A percentile compares a stretch with the other conserved stretches of the same genome.
Conservation (phyloP, 164 flowering plant species). For the Pachysandra terminalis region DNA sequence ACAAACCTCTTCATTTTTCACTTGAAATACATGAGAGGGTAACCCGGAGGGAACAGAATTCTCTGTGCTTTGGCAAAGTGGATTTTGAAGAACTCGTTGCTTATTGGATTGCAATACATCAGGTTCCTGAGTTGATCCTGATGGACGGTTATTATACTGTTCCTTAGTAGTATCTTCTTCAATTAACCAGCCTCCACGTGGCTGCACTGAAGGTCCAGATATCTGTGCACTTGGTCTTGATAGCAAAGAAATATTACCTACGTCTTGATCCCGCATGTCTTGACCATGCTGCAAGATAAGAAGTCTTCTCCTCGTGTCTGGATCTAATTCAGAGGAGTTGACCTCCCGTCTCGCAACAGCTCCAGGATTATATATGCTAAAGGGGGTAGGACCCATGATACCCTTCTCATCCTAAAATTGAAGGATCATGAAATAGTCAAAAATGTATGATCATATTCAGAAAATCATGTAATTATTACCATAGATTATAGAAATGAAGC, state of each 20-base stretch:
- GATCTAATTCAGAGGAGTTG: slow-evolving; percentile 35
- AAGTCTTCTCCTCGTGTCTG: slow-evolving; percentile 40
- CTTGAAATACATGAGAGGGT: slow-evolving; percentile 26
- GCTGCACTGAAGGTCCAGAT: slow-evolving; percentile 23
- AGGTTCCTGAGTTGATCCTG: slow-evolving; percentile 31
- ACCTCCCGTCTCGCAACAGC: slow-evolving; percentile 51
- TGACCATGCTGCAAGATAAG: slow-evolving; percentile 36
- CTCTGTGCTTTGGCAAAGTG: slow-evolving; percentile 23
- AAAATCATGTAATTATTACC: too few species aligned
- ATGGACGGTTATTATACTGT: slow-evolving; percentile 25
- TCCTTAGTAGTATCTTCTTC: slow-evolving; percentile 49
- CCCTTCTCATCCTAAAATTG: slow-evolving; percentile 47
- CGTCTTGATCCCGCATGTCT: slow-evolving; percentile 36
- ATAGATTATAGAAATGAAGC: too few species aligned
- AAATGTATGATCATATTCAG: not conserved
- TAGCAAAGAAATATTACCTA: slow-evolving; percentile 49
- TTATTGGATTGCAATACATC: slow-evolving; percentile 33
- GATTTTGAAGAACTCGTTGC: slow-evolving; percentile 29
- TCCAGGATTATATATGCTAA: slow-evolving; percentile 32
- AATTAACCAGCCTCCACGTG: slow-evolving; percentile 55
- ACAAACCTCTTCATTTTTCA: slow-evolving; percentile 63
- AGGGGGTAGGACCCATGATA: slow-evolving; percentile 24
- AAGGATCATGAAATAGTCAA: not conserved
- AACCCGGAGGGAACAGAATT: slow-evolving; percentile 18
- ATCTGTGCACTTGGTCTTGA: slow-evolving; percentile 38